Conservation (phyloP, 2,329 filamentous ascomycete species). For the Colletotrichum euphorbiae region DNA sequence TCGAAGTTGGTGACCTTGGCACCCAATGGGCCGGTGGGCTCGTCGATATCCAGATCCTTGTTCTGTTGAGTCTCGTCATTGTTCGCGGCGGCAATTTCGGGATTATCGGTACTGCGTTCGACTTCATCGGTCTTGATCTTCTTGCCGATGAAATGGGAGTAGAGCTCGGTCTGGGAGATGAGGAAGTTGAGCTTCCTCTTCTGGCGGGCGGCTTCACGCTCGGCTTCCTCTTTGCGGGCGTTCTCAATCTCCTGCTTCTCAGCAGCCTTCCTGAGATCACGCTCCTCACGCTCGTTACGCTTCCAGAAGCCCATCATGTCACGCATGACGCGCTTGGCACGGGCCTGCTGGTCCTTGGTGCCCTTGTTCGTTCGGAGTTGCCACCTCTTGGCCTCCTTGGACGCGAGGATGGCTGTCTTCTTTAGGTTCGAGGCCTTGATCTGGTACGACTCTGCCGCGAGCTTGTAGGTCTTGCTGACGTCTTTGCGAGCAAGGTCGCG, state of each 20-base stretch:
- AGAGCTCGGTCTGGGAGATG: slow-evolving; percentile 97
- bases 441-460: slow-evolving; percentile 86
- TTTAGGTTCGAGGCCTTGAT: slow-evolving; percentile 96
- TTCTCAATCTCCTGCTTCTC: slow-evolving; percentile 97
- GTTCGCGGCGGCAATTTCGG: slow-evolving; percentile 72
- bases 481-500: slow-evolving; percentile 94
- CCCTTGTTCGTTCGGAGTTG: slow-evolving; percentile 98
- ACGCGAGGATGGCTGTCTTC: slow-evolving; percentile 96
- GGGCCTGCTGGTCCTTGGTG: slow-evolving; percentile 95
- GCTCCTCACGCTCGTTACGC: slow-evolving; percentile 96
- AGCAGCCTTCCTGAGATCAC: slow-evolving; percentile 91
- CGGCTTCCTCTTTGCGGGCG: slow-evolving; percentile 95
- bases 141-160: slow-evolving; percentile 99
- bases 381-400: slow-evolving; percentile 97
- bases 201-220: slow-evolving; percentile 96
- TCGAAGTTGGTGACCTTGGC: slow-evolving; percentile 92
- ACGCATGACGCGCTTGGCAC: slow-evolving; percentile 97
- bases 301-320: slow-evolving; percentile 99
- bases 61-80: slow-evolving; percentile 54
- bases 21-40: slow-evolving; percentile 65
- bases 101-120: slow-evolving; percentile 87
- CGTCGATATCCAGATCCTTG: slow-evolving; percentile 60
- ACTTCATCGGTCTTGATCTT: slow-evolving; percentile 99
- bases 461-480: slow-evolving; percentile 89
- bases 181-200: slow-evolving; percentile 99